A percentile compares a stretch with the other conserved stretches of the same genome.
phyloP scores from a whole-genome alignment of 2,329 filamentous ascomycete species.

The Colletotrichum incanum region DNA sequence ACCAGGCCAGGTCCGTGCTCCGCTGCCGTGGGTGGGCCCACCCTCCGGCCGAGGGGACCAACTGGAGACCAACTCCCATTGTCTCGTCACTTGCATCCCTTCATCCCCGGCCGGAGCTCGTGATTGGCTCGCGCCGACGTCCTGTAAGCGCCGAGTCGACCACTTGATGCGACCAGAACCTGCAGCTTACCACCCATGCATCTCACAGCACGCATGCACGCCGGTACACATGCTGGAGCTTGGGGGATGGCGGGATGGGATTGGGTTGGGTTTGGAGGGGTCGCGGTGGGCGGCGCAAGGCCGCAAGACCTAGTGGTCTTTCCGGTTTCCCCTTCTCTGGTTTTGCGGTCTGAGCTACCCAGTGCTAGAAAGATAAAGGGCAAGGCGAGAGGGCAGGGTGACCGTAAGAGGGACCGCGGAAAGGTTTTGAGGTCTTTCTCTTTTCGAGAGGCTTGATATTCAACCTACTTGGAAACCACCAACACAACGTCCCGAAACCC shows the following conservation, averaged over 20 bases:
- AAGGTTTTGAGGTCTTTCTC: background rate
- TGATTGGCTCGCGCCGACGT: slow-evolving; percentile 40
- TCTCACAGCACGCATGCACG: slow-evolving; percentile 24
- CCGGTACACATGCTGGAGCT: slow-evolving; percentile 12
- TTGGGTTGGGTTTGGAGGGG: slow-evolving; percentile 8
- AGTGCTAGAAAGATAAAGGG: slow-evolving; percentile 35
- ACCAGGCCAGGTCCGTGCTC: slow-evolving; percentile 3
- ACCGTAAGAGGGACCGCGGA: background rate
- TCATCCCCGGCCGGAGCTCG: slow-evolving; percentile 18
- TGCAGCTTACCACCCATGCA: slow-evolving; percentile 42
- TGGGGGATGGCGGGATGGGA: slow-evolving; percentile 3
- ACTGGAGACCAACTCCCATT: background rate
- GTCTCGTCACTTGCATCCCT: background rate
- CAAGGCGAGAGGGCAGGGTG: background rate
- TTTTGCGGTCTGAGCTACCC: slow-evolving; percentile 21
- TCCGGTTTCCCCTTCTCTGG: background rate
- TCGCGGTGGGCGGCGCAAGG: background rate
- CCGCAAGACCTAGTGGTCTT: slow-evolving; percentile 1
- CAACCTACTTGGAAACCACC: slow-evolving; percentile 15
- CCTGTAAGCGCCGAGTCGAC: slow-evolving; percentile 44
- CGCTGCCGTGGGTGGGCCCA: slow-evolving; percentile 3
- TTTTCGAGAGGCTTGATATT: slow-evolving; percentile 11
- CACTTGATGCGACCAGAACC: slow-evolving; percentile 41
- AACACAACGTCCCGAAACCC: slow-evolving; percentile 10
- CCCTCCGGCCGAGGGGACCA: slow-evolving; percentile 5